These are phyloP conservation scores for Solanum neorickii DNA, from an alignment of 257 asterid genomes.

Conservation along the genomic window DNA sequence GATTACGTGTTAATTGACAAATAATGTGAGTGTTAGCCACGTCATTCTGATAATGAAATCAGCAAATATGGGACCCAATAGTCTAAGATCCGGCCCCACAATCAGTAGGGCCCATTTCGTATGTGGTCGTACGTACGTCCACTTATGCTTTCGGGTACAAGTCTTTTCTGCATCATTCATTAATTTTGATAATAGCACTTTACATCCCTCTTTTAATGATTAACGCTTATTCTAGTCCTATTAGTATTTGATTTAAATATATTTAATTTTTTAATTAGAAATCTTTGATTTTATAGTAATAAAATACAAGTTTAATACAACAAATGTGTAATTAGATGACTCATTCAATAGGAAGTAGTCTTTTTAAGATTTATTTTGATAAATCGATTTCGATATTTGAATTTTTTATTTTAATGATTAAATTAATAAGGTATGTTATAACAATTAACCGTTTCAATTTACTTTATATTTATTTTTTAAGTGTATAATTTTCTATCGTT, in stretches of 20 bases:
- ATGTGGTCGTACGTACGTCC: conserved; percentile 31
- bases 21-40: not conserved
- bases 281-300: too few species aligned
- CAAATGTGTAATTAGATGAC: not conserved
- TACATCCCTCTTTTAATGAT: not conserved
- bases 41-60: not conserved
- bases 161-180: conserved; percentile 13
- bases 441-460: too few species aligned
- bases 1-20: not conserved
- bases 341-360: not conserved
- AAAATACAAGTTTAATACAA: not conserved
- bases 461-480: too few species aligned
- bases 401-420: accelerated
- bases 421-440: too few species aligned
- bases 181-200: not conserved
- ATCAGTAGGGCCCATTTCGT: conserved; percentile 9
- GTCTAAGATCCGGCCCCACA: not conserved
- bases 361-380: too few species aligned
- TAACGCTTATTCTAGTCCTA: not conserved
- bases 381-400: too few species aligned
- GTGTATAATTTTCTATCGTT: too few species aligned
- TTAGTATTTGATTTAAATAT: not conserved
- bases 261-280: not conserved
- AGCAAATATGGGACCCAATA: not conserved
- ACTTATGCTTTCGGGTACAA: not conserved